Conservation (phyloP, 768 basidiomycete genomes). For the Obba rivulosa region DNA sequence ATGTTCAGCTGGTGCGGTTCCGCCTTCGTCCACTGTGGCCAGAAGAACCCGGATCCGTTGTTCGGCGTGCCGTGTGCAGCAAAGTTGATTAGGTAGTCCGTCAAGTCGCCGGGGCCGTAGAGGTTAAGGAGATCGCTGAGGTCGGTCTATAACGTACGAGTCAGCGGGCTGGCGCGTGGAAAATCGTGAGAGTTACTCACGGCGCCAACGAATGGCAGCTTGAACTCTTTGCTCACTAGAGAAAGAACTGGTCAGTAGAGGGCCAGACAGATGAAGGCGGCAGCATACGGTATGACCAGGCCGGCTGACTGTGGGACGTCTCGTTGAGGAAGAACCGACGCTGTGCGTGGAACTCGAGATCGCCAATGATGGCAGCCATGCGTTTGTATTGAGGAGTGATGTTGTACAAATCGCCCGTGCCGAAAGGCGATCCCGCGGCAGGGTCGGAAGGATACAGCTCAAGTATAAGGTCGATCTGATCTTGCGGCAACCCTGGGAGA, state of each 20-base stretch:
- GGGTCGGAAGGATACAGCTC: constrained; percentile 39
- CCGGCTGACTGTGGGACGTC: constrained; percentile 12
- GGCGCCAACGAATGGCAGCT: constrained; percentile 4
- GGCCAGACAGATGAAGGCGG: neutral
- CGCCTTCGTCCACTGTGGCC: constrained; percentile 16
- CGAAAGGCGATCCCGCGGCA: constrained; percentile 39
- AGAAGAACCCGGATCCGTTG: constrained; percentile 8
- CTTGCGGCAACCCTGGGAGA: neutral
- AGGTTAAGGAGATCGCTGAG: constrained; percentile 38
- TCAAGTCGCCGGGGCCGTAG: constrained; percentile 38
- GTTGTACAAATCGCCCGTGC: constrained; percentile 41
- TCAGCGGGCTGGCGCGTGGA: neutral
- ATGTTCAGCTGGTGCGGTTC: constrained; percentile 11
- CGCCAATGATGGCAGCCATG: constrained; percentile 23
- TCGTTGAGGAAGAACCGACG: constrained; percentile 21
- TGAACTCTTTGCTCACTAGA: constrained; percentile 10
- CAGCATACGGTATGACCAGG: constrained; percentile 16
- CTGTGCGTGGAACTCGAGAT: constrained; percentile 21
- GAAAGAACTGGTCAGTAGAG: neutral
- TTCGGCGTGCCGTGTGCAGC: constrained; percentile 40
- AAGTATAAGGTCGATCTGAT: constrained; percentile 15
- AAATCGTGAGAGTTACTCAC: neutral
- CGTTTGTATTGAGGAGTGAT: constrained; percentile 36
- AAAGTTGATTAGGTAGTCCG: constrained; percentile 43
- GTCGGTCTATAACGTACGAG: constrained; percentile 31